Conservation (phyloP, 2,329 filamentous ascomycete genomes). For the Pleomassaria siparia region DNA sequence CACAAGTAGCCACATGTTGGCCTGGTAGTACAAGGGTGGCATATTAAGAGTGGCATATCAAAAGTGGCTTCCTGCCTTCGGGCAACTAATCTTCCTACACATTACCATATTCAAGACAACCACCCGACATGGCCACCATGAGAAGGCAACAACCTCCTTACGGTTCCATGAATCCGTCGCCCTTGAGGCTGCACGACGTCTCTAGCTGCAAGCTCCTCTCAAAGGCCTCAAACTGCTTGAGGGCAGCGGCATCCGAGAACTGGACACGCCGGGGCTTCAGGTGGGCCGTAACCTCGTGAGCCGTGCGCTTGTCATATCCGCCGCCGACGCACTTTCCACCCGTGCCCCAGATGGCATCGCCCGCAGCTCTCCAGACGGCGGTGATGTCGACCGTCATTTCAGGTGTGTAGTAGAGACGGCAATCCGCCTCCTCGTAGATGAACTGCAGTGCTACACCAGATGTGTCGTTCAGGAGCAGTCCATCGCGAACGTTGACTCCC, state of each 20-base stretch:
- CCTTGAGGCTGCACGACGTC: slow-evolving; percentile 29
- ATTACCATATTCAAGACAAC: neutral
- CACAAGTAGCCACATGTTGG: too few species aligned
- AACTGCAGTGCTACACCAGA: slow-evolving; percentile 41
- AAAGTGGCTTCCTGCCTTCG: too few species aligned
- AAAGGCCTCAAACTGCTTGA: slow-evolving; percentile 19
- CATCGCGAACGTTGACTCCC: slow-evolving; percentile 40
- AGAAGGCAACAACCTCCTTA: slow-evolving; percentile 14
- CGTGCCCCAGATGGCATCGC: slow-evolving; percentile 38
- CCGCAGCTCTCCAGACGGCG: slow-evolving; percentile 42
- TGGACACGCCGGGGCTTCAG: slow-evolving; percentile 22
- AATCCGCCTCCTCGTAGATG: slow-evolving; percentile 43
- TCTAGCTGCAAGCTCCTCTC: slow-evolving; percentile 27
- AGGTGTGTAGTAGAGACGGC: slow-evolving; percentile 44
- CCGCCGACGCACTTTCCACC: slow-evolving; percentile 34
- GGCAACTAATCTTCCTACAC: neutral
- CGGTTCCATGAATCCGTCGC: slow-evolving; percentile 40
- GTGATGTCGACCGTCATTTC: slow-evolving; percentile 45
- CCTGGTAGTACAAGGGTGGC: too few species aligned
- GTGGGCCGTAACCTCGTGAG: slow-evolving; percentile 23
- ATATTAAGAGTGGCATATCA: too few species aligned
- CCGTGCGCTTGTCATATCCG: slow-evolving; percentile 24
- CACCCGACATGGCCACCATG: neutral
- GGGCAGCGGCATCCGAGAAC: slow-evolving; percentile 16
- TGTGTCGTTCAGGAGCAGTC: slow-evolving; percentile 32